Evolutionary conservation across 768 basidiomycete species (phyloP).

Genomic region (Rhodocollybia butyracea): DNA sequence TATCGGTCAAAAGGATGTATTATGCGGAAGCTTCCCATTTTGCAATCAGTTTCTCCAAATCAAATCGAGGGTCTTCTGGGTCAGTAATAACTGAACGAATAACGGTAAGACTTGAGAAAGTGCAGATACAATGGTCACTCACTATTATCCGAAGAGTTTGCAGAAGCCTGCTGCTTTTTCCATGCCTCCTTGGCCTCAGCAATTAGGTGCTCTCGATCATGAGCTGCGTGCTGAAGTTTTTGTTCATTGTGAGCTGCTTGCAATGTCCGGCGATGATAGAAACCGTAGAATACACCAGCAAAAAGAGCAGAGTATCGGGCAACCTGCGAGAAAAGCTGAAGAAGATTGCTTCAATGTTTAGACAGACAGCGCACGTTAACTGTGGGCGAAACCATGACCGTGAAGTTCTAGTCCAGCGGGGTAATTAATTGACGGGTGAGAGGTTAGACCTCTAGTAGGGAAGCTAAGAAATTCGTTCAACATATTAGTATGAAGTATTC

Average conservation of each 20-base stretch:
- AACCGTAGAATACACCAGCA: slow-evolving; percentile 86
- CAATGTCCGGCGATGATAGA: slow-evolving; percentile 87
- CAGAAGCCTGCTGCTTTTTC: slow-evolving; percentile 67
- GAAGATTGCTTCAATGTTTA: not conserved
- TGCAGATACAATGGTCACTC: slow-evolving; percentile 27
- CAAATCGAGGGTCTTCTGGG: slow-evolving; percentile 93
- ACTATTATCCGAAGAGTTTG: slow-evolving; percentile 52
- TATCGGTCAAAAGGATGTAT: slow-evolving; percentile 11
- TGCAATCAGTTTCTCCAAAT: slow-evolving; percentile 85
- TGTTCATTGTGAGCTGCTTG: slow-evolving; percentile 77
- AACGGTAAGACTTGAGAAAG: not conserved
- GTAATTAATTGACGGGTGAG: not conserved
- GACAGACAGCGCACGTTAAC: slow-evolving; percentile 58
- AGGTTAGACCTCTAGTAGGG: not conserved
- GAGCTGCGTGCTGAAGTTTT: slow-evolving; percentile 69
- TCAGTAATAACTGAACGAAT: slow-evolving; percentile 73
- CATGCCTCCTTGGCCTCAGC: slow-evolving; percentile 88
- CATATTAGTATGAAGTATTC: not conserved
- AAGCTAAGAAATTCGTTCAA: not conserved
- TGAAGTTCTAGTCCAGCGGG: not conserved
- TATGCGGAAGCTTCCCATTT: slow-evolving; percentile 70
- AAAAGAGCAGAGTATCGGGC: slow-evolving; percentile 90
- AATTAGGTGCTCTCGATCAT: slow-evolving; percentile 74
- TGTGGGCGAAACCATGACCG: slow-evolving; percentile 66
- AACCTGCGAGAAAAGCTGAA: slow-evolving; percentile 51